Evolutionary conservation across 2,329 filamentous ascomycete genomes (phyloP).

Genomic region (Cercospora berteroae): DNA sequence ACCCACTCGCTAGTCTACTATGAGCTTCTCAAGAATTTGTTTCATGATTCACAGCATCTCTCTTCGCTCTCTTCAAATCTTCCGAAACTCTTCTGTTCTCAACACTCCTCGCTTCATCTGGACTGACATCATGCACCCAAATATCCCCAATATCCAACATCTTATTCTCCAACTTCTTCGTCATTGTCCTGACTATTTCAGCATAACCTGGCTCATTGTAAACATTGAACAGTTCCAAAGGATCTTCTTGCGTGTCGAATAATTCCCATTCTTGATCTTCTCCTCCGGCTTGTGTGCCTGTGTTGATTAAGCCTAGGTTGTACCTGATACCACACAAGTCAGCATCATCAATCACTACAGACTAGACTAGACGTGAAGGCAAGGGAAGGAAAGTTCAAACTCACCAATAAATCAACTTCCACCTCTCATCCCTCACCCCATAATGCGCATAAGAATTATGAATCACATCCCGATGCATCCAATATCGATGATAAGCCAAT

Average conservation of each 20-base stretch:
- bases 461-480: background rate
- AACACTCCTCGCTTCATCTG: background rate
- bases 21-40: background rate
- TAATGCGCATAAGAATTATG: background rate
- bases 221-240: background rate
- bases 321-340: background rate
- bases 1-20: background rate
- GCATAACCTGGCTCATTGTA: background rate
- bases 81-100: background rate
- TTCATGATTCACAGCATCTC: background rate
- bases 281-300: background rate
- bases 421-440: background rate
- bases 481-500: background rate
- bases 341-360: background rate
- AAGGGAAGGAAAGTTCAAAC: background rate
- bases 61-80: background rate
- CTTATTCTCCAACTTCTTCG: background rate
- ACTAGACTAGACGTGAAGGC: background rate
- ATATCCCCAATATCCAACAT: background rate
- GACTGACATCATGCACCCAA: background rate
- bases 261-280: background rate
- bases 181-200: background rate
- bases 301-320: background rate
- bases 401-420: background rate
- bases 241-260: background rate